These are phyloP conservation scores for Moringa oleifera DNA, from an alignment of 345 rosid genomes.

Conservation along the genomic window DNA sequence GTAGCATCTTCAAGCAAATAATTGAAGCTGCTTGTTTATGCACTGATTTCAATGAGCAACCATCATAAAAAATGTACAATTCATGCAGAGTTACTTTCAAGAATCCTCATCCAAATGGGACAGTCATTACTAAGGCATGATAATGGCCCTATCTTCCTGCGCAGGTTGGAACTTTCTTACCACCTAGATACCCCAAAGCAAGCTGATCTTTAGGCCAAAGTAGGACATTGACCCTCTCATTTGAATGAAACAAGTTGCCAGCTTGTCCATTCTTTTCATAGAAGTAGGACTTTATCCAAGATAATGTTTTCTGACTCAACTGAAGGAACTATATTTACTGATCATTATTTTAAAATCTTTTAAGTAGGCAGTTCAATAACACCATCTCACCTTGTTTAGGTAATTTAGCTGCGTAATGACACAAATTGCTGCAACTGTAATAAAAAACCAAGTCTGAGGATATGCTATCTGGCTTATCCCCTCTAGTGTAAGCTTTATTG, in stretches of 20 bases:
- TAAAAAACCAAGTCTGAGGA: slow-evolving; percentile 90
- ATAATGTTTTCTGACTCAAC: not conserved
- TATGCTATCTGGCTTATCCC: slow-evolving; percentile 74
- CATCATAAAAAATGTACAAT: too few species aligned
- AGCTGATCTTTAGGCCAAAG: not conserved
- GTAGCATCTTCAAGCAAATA: not conserved
- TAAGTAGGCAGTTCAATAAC: not conserved
- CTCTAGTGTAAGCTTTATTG: slow-evolving; percentile 79
- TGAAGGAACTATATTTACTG: not conserved
- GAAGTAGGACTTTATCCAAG: not conserved
- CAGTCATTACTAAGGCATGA: too few species aligned
- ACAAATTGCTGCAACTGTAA: slow-evolving; percentile 77
- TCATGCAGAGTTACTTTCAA: too few species aligned
- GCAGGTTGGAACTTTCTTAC: not conserved
- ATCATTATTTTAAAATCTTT: not conserved
- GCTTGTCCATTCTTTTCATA: not conserved
- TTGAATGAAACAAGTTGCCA: not conserved
- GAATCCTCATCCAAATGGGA: too few species aligned
- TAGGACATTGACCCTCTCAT: not conserved
- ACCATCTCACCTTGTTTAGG: slow-evolving; percentile 64
- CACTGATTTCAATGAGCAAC: too few species aligned
- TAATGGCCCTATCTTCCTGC: too few species aligned
- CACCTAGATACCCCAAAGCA: not conserved
- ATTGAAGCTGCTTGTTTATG: not conserved
- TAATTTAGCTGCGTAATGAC: slow-evolving; percentile 84